Evolutionary conservation across 2,329 filamentous ascomycete species (phyloP).

Genomic region (Phialophora tarda): DNA sequence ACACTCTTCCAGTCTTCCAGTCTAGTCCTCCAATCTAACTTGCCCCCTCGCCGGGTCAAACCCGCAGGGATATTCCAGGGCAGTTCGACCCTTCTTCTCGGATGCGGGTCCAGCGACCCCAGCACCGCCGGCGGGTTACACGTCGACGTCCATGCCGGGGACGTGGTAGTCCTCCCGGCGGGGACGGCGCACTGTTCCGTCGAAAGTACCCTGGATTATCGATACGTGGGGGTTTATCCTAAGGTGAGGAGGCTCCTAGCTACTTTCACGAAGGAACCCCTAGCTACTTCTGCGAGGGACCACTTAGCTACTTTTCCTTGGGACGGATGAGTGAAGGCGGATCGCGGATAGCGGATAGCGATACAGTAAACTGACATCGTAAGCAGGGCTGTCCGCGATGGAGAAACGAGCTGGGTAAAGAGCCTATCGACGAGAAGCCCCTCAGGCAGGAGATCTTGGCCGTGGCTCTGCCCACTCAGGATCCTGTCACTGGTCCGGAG

Average conservation of each 20-base stretch:
- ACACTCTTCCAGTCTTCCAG: no score
- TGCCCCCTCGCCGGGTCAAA: constrained; percentile 4
- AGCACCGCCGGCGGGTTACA: constrained; percentile 27
- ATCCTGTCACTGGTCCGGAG: constrained; percentile 36
- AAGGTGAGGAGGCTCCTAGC: constrained; percentile 43
- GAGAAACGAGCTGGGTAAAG: constrained; percentile 38
- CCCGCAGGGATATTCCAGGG: constrained; percentile 21
- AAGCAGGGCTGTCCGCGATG: constrained; percentile 35
- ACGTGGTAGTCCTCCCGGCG: constrained; percentile 46
- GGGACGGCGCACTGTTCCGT: constrained; percentile 45
- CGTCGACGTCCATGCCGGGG: constrained; percentile 39
- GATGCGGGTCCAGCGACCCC: constrained; percentile 40
- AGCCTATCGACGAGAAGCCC: constrained; percentile 29
- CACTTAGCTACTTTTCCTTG: neutral
- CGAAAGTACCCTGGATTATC: constrained; percentile 42
- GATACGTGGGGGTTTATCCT: constrained; percentile 47
- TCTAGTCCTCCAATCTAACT: neutral
- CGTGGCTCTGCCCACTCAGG: constrained; percentile 34
- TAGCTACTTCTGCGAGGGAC: no score
- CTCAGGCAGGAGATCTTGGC: constrained; percentile 29
- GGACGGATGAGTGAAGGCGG: neutral
- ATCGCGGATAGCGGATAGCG: neutral
- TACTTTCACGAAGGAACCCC: constrained; percentile 41
- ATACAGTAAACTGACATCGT: neutral
- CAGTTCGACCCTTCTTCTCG: constrained; percentile 36